A percentile compares a stretch with the other conserved stretches of the same genome.
phyloP scores from a whole-genome alignment of 78 protist genomes.

The Pigoraptor vietnamica region DNA sequence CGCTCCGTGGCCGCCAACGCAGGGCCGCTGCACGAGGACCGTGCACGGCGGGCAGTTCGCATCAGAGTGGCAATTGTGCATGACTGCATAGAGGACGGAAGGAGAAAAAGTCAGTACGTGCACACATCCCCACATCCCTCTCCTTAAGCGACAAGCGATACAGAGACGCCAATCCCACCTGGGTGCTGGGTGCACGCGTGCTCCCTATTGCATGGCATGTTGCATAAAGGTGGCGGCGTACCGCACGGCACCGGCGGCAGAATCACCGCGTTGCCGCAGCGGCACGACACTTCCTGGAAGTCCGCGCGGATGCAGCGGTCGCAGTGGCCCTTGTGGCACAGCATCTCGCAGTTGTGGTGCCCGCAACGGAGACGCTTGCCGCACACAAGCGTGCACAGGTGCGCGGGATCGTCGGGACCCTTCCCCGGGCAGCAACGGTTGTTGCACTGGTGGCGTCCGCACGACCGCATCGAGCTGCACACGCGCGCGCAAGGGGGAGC shows the following conservation, averaged over 20 bases:
- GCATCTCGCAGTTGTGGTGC: constrained; percentile 44
- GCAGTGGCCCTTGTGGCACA: constrained; percentile 58
- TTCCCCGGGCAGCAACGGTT: constrained; percentile 46
- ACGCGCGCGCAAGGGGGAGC: not conserved
- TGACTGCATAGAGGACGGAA: not conserved
- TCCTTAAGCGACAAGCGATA: too few relatives aligned
- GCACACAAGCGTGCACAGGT: constrained; percentile 56
- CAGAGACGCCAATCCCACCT: not conserved
- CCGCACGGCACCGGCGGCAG: constrained; percentile 61
- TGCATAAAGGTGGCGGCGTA: constrained; percentile 49
- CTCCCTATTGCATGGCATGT: constrained; percentile 57
- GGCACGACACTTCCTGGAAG: constrained; percentile 37
- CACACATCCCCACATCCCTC: too few relatives aligned
- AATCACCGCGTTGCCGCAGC: constrained; percentile 54
- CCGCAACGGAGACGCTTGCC: constrained; percentile 47
- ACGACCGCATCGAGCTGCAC: constrained; percentile 29
- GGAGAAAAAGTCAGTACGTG: not conserved
- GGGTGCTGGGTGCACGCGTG: constrained; percentile 27
- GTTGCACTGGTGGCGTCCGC: constrained; percentile 59
- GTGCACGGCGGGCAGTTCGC: constrained; percentile 58
- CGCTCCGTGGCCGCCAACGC: constrained; percentile 68
- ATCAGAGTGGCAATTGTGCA: constrained; percentile 59
- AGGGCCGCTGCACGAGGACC: constrained; percentile 25
- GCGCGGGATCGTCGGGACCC: constrained; percentile 26
- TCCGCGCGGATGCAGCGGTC: constrained; percentile 30